Conservation (phyloP, 2,329 filamentous ascomycete genomes). For the Bisporella sp. region DNA sequence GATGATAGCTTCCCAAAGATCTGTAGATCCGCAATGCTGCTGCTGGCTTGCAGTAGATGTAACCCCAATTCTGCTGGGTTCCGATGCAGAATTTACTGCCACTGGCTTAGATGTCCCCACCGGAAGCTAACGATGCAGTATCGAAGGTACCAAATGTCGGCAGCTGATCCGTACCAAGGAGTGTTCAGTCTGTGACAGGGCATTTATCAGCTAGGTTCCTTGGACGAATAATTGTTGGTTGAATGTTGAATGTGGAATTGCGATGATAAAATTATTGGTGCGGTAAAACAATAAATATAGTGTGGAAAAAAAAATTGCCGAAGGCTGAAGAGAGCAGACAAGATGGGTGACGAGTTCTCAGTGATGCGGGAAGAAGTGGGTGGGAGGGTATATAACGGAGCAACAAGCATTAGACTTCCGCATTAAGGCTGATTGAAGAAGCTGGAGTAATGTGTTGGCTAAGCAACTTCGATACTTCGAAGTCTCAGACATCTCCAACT, state of each 20-base stretch:
- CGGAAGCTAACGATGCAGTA: slow-evolving; percentile 6
- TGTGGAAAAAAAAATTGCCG: slow-evolving; percentile 18
- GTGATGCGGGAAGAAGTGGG: slow-evolving; percentile 15
- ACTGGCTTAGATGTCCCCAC: slow-evolving; percentile 16
- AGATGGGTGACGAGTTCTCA: slow-evolving; percentile 15
- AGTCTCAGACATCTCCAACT: no score
- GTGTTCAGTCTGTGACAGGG: slow-evolving; percentile 20
- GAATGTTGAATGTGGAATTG: slow-evolving; percentile 11
- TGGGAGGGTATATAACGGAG: slow-evolving; percentile 22
- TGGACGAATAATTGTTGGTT: slow-evolving; percentile 15
- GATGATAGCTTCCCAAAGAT: not conserved
- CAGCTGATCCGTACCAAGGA: slow-evolving; percentile 23
- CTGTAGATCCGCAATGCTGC: slow-evolving; percentile 19
- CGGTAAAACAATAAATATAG: slow-evolving; percentile 10
- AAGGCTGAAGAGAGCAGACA: slow-evolving; percentile 11
- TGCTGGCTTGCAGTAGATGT: slow-evolving; percentile 16
- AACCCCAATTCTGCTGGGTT: slow-evolving; percentile 23
- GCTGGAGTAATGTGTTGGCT: slow-evolving; percentile 25
- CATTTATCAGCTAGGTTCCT: slow-evolving; percentile 21
- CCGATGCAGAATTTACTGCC: slow-evolving; percentile 21
- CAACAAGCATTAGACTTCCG: slow-evolving; percentile 22
- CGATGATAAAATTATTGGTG: slow-evolving; percentile 16
- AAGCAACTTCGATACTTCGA: slow-evolving; percentile 3
- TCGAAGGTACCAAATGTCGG: slow-evolving; percentile 21
- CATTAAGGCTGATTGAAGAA: slow-evolving; percentile 29